Percentiles rank a stretch among this genome's conserved stretches.
phyloP scores from a whole-genome alignment of 208 protist species.

The Angomonas deanei region DNA sequence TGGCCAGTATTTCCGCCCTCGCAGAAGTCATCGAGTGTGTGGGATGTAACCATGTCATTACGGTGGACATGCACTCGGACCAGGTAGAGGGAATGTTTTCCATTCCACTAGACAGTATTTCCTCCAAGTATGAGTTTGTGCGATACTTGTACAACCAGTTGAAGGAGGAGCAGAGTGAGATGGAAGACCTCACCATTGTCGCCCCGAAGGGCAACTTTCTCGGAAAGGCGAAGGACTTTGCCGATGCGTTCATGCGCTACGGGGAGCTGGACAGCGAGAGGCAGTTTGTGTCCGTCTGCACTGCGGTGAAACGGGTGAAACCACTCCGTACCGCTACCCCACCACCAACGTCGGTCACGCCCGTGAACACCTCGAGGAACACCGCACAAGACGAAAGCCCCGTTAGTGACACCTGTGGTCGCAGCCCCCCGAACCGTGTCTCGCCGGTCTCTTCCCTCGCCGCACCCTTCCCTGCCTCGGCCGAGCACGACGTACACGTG shows the following conservation, averaged over 20 bases:
- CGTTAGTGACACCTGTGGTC: background rate
- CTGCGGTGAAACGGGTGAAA: slow-evolving; percentile 55
- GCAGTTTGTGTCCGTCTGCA: slow-evolving; percentile 83
- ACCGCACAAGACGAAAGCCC: background rate
- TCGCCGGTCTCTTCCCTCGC: background rate
- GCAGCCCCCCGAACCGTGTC: background rate
- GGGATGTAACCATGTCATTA: slow-evolving; percentile 89
- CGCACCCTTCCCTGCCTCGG: background rate
- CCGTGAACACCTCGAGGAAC: background rate
- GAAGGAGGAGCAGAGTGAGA: slow-evolving; percentile 55
- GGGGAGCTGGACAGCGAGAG: slow-evolving; percentile 46
- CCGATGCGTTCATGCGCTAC: slow-evolving; percentile 78
- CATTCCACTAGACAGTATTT: slow-evolving; percentile 89
- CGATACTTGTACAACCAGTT: slow-evolving; percentile 64
- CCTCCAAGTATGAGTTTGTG: slow-evolving; percentile 84
- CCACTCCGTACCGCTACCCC: slow-evolving; percentile 7
- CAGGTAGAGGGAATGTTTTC: slow-evolving; percentile 94
- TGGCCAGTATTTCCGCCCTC: slow-evolving; percentile 86
- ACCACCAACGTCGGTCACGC: background rate
- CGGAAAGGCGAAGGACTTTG: slow-evolving; percentile 72
- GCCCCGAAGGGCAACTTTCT: slow-evolving; percentile 52
- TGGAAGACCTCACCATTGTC: slow-evolving; percentile 72
- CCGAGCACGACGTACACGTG: background rate
- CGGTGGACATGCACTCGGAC: slow-evolving; percentile 87
- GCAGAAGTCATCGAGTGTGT: slow-evolving; percentile 88